Conservation (phyloP, 1,139 yeast genomes). For the Yamadazyma membranifaciens region DNA sequence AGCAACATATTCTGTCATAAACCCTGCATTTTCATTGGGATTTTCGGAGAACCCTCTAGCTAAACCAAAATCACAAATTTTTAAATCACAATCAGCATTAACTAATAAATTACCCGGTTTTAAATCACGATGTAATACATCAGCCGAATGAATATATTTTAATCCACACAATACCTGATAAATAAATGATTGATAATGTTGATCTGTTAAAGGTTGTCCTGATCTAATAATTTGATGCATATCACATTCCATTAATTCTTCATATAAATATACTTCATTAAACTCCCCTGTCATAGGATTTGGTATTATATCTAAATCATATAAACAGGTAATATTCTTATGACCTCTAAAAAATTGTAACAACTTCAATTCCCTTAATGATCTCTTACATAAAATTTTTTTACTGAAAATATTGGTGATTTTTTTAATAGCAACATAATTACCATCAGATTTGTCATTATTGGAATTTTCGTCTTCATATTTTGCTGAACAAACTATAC, state of each 20-base stretch:
- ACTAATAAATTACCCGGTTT: conserved; percentile 93
- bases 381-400: conserved; percentile 84
- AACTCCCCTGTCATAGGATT: conserved; percentile 67
- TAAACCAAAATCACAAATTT: conserved; percentile 94
- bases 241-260: conserved; percentile 97
- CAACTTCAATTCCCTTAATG: conserved; percentile 82
- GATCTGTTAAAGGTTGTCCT: conserved; percentile 91
- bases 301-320: conserved; percentile 88
- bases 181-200: conserved; percentile 89
- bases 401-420: conserved; percentile 90
- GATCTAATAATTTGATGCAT: conserved; percentile 95
- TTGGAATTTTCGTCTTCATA: conserved; percentile 54
- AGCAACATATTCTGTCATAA: conserved; percentile 94
- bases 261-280: conserved; percentile 89
- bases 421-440: conserved; percentile 84
- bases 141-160: conserved; percentile 87
- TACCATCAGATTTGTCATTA: conserved; percentile 21
- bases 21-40: conserved; percentile 85
- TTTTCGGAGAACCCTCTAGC: conserved; percentile 92
- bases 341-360: conserved; percentile 90
- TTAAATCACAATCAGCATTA: conserved; percentile 93
- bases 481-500: conserved; percentile 90
- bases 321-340: conserved; percentile 88
- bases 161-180: conserved; percentile 92
- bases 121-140: conserved; percentile 89